These are phyloP conservation scores for Zygosaccharomyces bailii DNA, from an alignment of 805 yeast genomes.

Conservation along the genomic window DNA sequence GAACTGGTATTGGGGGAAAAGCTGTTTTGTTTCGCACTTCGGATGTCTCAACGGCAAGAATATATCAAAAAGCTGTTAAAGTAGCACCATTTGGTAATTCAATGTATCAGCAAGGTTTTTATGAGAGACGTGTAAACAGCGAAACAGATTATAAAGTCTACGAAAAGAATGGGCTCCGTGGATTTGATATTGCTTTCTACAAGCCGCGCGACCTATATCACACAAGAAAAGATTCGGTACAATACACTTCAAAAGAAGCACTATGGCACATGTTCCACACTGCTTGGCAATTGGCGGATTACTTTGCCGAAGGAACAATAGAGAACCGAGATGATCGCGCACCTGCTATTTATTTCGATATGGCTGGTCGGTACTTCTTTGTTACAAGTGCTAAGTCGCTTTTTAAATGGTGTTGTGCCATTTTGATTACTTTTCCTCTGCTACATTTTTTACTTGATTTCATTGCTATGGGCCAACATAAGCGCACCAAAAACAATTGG, in stretches of 20 bases:
- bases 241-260: slow-evolving; percentile 60
- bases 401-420: slow-evolving; percentile 48
- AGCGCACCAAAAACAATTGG: slow-evolving; percentile 45
- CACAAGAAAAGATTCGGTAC: slow-evolving; percentile 67
- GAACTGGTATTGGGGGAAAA: slow-evolving; percentile 89
- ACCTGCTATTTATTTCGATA: slow-evolving; percentile 61
- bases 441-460: slow-evolving; percentile 45
- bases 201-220: slow-evolving; percentile 83
- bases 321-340: slow-evolving; percentile 34
- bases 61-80: slow-evolving; percentile 51
- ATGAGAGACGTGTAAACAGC: slow-evolving; percentile 63
- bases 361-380: slow-evolving; percentile 56
- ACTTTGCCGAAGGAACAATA: slow-evolving; percentile 41
- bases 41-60: slow-evolving; percentile 64
- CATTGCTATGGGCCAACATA: slow-evolving; percentile 42
- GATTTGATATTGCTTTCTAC: slow-evolving; percentile 86
- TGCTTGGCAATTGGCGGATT: slow-evolving; percentile 55
- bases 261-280: slow-evolving; percentile 82
- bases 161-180: slow-evolving; percentile 63
- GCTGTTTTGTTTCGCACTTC: slow-evolving; percentile 82
- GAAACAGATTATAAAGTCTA: slow-evolving; percentile 86
- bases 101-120: slow-evolving; percentile 79
- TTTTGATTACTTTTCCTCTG: slow-evolving; percentile 55
- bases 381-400: slow-evolving; percentile 49
- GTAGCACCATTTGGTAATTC: slow-evolving; percentile 72